Conservation (phyloP, 2,329 filamentous ascomycete genomes). For the Epicoccum sorghinum region DNA sequence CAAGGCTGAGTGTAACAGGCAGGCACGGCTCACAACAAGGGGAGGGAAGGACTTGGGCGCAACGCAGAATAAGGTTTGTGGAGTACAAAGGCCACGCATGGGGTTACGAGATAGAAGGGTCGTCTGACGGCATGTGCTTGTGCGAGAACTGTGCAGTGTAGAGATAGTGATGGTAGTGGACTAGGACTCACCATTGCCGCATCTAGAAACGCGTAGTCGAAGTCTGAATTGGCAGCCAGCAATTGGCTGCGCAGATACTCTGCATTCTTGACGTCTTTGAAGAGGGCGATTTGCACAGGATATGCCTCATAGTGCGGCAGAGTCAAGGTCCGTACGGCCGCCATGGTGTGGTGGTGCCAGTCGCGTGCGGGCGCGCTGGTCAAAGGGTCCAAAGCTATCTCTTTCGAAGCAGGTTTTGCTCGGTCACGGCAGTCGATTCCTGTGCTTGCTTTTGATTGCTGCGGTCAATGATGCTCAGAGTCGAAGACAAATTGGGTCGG, state of each 20-base stretch:
- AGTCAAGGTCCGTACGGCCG: constrained; percentile 66
- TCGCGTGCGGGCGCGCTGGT: neutral
- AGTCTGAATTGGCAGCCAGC: constrained; percentile 79
- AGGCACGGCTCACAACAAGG: neutral
- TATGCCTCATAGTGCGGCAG: constrained; percentile 78
- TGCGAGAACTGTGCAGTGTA: neutral
- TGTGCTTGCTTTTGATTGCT: neutral
- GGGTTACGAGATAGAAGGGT: neutral
- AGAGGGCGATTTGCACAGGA: constrained; percentile 75
- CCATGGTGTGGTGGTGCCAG: neutral
- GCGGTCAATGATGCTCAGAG: neutral
- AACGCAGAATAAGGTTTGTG: neutral
- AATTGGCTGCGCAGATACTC: constrained; percentile 81
- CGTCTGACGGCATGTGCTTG: neutral
- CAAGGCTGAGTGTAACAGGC: neutral
- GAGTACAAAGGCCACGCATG: neutral
- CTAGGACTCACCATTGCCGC: constrained; percentile 68
- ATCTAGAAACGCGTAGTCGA: constrained; percentile 94
- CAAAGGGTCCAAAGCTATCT: neutral
- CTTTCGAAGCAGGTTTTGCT: neutral
- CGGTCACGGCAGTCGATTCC: neutral
- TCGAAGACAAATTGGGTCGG: neutral
- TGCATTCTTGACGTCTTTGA: constrained; percentile 77
- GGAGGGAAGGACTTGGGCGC: too few relatives aligned
- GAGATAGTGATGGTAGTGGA: neutral